Evolutionary conservation across 768 basidiomycete genomes (phyloP), one percentile per base, ranked within the genome.

Genomic region (Hericium rajendrae): DNA sequence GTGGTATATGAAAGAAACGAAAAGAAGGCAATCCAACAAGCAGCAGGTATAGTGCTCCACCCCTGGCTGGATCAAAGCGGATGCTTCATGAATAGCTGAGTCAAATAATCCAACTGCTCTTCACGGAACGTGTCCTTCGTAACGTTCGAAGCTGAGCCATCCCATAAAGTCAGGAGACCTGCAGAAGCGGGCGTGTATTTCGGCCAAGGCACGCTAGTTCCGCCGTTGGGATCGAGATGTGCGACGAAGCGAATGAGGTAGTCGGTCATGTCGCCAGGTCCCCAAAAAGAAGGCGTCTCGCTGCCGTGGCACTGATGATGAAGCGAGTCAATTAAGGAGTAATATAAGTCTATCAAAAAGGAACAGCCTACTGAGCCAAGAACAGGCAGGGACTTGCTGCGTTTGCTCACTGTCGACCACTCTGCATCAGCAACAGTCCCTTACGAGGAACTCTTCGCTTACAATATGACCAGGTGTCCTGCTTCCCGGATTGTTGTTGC

Each of bases 191-290:
- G 46, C 4, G 60, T 61, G 43, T 65, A 68, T 20, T 46, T 54
- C 2, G 66, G 66, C 67, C 68, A 69, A 13, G 49, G 13, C 22
- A 64, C 24, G 22, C 43, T 49, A 3, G 56, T 43, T 12, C 38
- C 53, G 50, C 58, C 61, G 24, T 61, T 64, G 2, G 68, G 68
- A 48, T 69, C 58, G 10, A 68, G 60, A 12, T 57, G 63, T 11
- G 60, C 48, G 10, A 57, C 64, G 54, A 69, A 69, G 43, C 62
- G 62, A 59, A 69, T 62, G 32, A 69, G 62, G 53, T 61, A 63
- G 43, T 59, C 62, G 6, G 56, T 50, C 59, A 63, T 52, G 48
- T 50, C 54, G 4, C 62, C 57, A 9, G 46, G 51, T 6, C 57
- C 57, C 40, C 56, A 63, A 10, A 60, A 48, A 22, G 48, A 54